A percentile compares a stretch with the other conserved stretches of the same genome.
Evolutionary conservation across 371 early-diverging fungal species (phyloP).

Genomic region (Smittium mucronatum): DNA sequence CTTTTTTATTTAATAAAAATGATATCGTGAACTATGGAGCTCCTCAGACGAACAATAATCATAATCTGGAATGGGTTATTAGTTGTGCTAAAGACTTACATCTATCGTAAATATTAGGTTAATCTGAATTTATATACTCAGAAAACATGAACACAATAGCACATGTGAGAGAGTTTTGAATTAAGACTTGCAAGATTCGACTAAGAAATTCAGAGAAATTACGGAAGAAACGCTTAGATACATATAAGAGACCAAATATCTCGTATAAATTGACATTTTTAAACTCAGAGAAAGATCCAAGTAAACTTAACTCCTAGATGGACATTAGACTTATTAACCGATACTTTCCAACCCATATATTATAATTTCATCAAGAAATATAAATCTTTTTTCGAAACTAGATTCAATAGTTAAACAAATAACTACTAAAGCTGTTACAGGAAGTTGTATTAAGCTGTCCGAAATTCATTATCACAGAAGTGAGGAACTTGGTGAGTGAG

Average conservation of each 20-base stretch:
- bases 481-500: not conserved
- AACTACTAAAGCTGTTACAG: not conserved
- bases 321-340: not conserved
- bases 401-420: not conserved
- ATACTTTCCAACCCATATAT: not conserved
- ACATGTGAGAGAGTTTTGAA: not conserved
- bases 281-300: not conserved
- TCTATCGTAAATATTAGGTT: not conserved
- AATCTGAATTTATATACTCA: not conserved
- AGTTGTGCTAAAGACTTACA: not conserved
- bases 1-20: not conserved
- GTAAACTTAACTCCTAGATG: not conserved
- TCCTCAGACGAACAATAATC: not conserved
- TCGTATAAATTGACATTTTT: not conserved
- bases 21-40: not conserved
- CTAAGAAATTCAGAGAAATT: not conserved
- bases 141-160: constrained; percentile 1
- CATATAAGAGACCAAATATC: not conserved
- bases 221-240: not conserved
- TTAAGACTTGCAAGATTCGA: not conserved
- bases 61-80: not conserved
- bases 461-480: not conserved
- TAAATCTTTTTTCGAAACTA: not conserved
- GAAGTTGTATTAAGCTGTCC: not conserved
- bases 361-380: not conserved